Evolutionary conservation across 257 asterid species (phyloP).

Genomic region (Solanum virginianum): DNA sequence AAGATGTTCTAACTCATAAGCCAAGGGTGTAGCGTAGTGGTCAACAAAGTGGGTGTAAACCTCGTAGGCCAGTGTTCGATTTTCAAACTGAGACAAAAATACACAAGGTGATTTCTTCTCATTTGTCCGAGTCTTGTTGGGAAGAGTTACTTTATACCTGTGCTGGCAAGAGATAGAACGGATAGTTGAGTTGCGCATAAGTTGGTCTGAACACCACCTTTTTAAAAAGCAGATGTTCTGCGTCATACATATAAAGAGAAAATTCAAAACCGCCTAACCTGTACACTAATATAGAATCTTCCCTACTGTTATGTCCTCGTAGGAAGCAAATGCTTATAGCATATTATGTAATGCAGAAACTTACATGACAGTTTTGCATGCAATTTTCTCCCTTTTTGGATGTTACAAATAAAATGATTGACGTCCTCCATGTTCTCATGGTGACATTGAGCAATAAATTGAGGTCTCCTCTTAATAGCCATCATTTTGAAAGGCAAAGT

Average conservation of each 20-base stretch:
- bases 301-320: neutral
- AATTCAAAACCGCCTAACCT: neutral
- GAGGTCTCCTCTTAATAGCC: neutral
- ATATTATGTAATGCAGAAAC: neutral
- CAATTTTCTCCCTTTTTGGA: neutral
- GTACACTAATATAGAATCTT: neutral
- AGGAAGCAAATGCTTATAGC: neutral
- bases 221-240: neutral
- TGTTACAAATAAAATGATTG: neutral
- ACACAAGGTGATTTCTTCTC: neutral
- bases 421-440: neutral
- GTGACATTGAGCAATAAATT: neutral
- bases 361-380: neutral
- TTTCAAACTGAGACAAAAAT: neutral
- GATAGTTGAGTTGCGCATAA: neutral
- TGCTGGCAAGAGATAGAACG: neutral
- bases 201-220: neutral
- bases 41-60: neutral
- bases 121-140: neutral
- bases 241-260: neutral
- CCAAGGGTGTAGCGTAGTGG: neutral
- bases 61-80: neutral
- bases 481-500: neutral
- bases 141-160: neutral
- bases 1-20: neutral